Evolutionary conservation across 2,329 filamentous ascomycete species (phyloP), one percentile per base, ranked within the genome.

Genomic region (Monosporascus sp.): DNA sequence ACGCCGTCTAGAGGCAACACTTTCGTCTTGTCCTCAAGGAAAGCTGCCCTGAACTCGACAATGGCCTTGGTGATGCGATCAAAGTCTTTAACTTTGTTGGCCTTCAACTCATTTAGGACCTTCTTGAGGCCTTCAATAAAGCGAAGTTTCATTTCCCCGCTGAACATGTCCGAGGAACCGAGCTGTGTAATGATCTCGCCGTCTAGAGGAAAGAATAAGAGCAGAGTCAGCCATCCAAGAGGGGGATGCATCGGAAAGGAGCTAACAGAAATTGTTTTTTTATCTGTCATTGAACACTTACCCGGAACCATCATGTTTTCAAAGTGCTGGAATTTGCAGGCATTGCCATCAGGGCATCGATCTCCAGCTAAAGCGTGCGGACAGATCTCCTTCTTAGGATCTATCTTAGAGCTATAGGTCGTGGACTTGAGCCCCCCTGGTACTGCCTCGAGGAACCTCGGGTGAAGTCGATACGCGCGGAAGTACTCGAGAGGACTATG

Each of bases 401-500:
- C 85, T 71, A 99, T 96, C 61, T 85, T 87, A 71, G 96, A 89
- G 73, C 90, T 97, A 74, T 93, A 97, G 44, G 92, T 97, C 75
- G 95, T 79, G 58, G 94, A 97, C 66, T 88, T 86, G 66, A 91
- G 87, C 44, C 93, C 93, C 57, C 86, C 87, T 52, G 82, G 68
- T 53, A 96, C 84, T 52, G 82, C 75, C 48, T 87, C 70, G 59
- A 78, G 75, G 72, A 85, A 97, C 49, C 82, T 77, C 35, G 90
- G 89, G 67, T 97, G 92, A 68, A 93, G 97, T 61, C 93, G 90
- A 72, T 89, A 99, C 38, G 89, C 87, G 68, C 85, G 90, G 70
- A 97, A 97, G 61, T 82, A 81, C 60, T 82, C 84, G 55, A 99
- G 77, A 35, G 91, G 89, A 65, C 90, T 96, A 65, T 88, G 79